A percentile compares a stretch with the other conserved stretches of the same genome.
phyloP scores from a whole-genome alignment of 495 filamentous ascomycete species.

The Neurospora cerealis region DNA sequence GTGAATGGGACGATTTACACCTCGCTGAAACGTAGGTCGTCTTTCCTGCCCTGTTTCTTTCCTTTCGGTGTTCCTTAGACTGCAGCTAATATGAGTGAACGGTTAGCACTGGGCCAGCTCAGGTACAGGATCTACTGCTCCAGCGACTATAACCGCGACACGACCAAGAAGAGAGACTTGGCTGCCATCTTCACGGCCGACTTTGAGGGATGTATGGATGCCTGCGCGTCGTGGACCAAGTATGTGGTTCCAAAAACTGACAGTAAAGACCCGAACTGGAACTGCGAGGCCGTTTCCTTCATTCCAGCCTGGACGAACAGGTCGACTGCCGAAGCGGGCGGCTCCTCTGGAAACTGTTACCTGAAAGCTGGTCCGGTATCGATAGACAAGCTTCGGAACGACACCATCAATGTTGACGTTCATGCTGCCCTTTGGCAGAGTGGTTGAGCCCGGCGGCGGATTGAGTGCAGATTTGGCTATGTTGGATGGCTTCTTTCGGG shows the following conservation, averaged over 20 bases:
- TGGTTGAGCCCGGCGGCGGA: not conserved
- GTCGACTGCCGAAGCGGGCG: constrained; percentile 11
- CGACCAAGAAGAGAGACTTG: constrained; percentile 17
- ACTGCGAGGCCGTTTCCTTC: constrained; percentile 32
- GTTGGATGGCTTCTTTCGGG: not conserved
- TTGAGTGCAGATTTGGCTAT: not conserved
- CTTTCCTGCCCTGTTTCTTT: not conserved
- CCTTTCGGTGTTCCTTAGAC: not conserved
- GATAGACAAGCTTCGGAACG: constrained; percentile 15
- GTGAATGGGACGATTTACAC: constrained; percentile 23
- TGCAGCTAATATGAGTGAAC: not conserved
- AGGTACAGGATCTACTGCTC: constrained; percentile 30
- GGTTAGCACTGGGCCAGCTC: constrained; percentile 20
- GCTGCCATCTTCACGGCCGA: constrained; percentile 28
- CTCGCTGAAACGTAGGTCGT: constrained; percentile 12
- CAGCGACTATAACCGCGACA: constrained; percentile 17
- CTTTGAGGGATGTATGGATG: constrained; percentile 38
- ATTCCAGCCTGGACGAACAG: constrained; percentile 35
- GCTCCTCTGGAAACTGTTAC: constrained; percentile 36
- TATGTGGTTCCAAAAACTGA: constrained; percentile 15
- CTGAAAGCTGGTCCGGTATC: constrained; percentile 33
- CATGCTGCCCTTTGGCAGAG: constrained; percentile 16
- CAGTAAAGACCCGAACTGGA: constrained; percentile 18
- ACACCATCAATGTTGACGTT: constrained; percentile 17
- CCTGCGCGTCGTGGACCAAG: constrained; percentile 31